Percentiles rank a stretch among this genome's conserved stretches.
phyloP scores from a whole-genome alignment of 345 rosid genomes.

The Eucalyptus curtisii region DNA sequence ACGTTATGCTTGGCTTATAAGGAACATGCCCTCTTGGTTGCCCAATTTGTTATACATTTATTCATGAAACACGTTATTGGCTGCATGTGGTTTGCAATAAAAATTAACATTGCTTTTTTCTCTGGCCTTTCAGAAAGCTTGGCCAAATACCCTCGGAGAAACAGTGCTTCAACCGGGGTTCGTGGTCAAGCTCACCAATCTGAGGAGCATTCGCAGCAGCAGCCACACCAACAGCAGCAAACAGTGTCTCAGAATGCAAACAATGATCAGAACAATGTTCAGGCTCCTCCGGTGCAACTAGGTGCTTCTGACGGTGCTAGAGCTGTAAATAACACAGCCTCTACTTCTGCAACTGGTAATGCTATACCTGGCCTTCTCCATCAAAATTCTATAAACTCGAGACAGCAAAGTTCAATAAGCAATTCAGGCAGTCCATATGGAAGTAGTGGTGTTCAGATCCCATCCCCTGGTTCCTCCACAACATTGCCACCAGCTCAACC shows the following conservation, averaged over 20 bases:
- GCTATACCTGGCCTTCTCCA: conserved; percentile 80
- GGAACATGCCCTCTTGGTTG: not conserved
- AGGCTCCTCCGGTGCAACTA: conserved; percentile 28
- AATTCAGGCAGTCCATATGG: conserved; percentile 68
- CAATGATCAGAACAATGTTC: conserved; percentile 42
- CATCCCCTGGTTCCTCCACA: conserved; percentile 70
- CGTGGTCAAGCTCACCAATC: conserved; percentile 52
- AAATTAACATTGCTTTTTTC: not conserved
- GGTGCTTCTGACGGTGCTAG: conserved; percentile 31
- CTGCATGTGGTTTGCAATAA: not conserved
- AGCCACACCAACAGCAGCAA: conserved; percentile 14
- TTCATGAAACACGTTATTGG: not conserved
- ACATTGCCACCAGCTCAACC: conserved; percentile 56
- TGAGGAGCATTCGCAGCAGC: conserved; percentile 50
- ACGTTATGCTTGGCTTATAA: not conserved
- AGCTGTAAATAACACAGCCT: conserved; percentile 42
- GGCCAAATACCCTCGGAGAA: conserved; percentile 85
- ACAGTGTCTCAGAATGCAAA: conserved; percentile 29
- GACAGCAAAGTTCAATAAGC: conserved; percentile 61
- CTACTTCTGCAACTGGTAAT: conserved; percentile 58
- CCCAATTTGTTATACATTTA: not conserved
- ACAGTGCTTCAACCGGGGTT: conserved; percentile 37
- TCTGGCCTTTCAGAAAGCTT: conserved; percentile 60
- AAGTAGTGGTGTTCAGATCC: conserved; percentile 59
- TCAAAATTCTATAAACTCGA: conserved; percentile 80